phyloP scores from a whole-genome alignment of 2,329 filamentous ascomycete genomes.

The Xylaria sp. region DNA sequence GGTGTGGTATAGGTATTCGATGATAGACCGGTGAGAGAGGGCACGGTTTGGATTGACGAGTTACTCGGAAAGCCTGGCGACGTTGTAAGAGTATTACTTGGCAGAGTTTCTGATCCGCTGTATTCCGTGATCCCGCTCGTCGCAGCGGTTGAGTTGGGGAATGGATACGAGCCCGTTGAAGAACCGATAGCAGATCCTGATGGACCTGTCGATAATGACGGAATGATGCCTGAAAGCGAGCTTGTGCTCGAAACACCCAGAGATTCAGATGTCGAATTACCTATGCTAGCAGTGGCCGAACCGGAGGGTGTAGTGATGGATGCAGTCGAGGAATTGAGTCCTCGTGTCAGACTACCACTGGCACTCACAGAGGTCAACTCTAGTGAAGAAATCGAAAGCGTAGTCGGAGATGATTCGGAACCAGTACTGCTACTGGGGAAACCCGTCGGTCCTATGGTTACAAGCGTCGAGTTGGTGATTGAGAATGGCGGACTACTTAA shows the following conservation, averaged over 20 bases:
- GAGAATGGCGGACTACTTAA: slow-evolving; percentile 27
- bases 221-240: neutral
- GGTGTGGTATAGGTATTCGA: slow-evolving; percentile 18
- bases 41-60: slow-evolving; percentile 1
- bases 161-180: slow-evolving; percentile 23
- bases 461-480: slow-evolving; percentile 25
- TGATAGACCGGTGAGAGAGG: slow-evolving; percentile 1
- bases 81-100: slow-evolving; percentile 12
- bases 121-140: slow-evolving; percentile 18
- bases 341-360: slow-evolving; percentile 14
- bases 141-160: slow-evolving; percentile 33
- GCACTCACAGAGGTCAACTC: slow-evolving; percentile 9
- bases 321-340: slow-evolving; percentile 6
- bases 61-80: slow-evolving; percentile 6
- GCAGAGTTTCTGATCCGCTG: neutral
- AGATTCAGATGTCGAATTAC: slow-evolving; percentile 8
- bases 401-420: slow-evolving; percentile 1
- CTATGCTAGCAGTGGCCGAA: slow-evolving; percentile 8
- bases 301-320: neutral
- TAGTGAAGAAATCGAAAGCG: neutral
- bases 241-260: slow-evolving; percentile 5
- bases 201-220: neutral
- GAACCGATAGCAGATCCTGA: slow-evolving; percentile 14
- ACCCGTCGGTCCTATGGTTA: slow-evolving; percentile 21
- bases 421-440: slow-evolving; percentile 3